Conservation (phyloP, 2,329 filamentous ascomycete genomes). For the Calycina marina region DNA sequence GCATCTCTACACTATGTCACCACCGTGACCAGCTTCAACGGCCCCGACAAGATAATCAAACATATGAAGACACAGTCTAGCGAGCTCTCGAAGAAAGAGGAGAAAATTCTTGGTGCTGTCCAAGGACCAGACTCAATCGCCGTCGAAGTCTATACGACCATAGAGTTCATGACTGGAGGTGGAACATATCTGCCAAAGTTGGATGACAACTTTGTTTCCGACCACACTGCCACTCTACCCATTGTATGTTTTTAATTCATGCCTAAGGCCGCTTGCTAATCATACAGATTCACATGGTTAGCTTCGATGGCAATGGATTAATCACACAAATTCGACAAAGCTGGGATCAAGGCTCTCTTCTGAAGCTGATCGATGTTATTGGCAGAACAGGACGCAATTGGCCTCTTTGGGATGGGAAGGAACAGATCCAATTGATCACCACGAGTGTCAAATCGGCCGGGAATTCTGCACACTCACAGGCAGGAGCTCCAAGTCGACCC, state of each 20-base stretch:
- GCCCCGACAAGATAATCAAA: slow-evolving; percentile 64
- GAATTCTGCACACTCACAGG: slow-evolving; percentile 18
- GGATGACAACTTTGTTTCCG: slow-evolving; percentile 86
- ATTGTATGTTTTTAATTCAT: slow-evolving; percentile 45
- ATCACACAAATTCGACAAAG: slow-evolving; percentile 78
- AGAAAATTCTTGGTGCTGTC: slow-evolving; percentile 60
- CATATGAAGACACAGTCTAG: slow-evolving; percentile 59
- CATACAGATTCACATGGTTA: slow-evolving; percentile 69
- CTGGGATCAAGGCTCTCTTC: slow-evolving; percentile 88
- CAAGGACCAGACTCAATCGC: slow-evolving; percentile 57
- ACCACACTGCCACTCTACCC: slow-evolving; percentile 63
- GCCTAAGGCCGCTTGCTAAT: slow-evolving; percentile 7
- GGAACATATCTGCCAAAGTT: slow-evolving; percentile 77
- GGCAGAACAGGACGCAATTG: slow-evolving; percentile 82
- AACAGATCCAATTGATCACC: slow-evolving; percentile 67
- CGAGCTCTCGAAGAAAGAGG: slow-evolving; percentile 69
- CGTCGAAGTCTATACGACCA: slow-evolving; percentile 64
- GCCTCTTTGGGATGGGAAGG: slow-evolving; percentile 79
- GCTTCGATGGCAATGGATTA: slow-evolving; percentile 61
- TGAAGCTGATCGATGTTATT: slow-evolving; percentile 90
- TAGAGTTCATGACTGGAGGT: slow-evolving; percentile 71
- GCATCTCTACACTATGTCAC: slow-evolving; percentile 78
- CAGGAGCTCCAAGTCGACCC: slow-evolving; percentile 29
- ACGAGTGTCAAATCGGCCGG: slow-evolving; percentile 39
- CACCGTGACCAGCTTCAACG: slow-evolving; percentile 61